Evolutionary conservation across 208 protist species (phyloP), one percentile per base, ranked within the genome.

Genomic region (Vickermania spadyakhi): DNA sequence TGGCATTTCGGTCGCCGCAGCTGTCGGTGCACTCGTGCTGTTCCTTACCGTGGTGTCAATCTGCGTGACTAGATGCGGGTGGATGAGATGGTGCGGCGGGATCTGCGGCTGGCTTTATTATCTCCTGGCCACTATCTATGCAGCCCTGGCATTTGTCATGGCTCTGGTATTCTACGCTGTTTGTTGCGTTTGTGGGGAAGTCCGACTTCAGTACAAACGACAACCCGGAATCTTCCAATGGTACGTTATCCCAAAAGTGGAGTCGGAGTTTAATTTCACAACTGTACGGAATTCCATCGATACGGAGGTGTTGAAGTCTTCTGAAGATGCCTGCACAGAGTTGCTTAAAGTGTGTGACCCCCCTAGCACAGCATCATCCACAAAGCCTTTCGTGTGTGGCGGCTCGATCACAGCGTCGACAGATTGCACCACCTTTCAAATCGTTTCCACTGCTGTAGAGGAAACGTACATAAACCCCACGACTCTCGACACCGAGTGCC

Each of bases 211-310:
- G 65, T 75, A 81, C 65, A 61, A 58, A 41, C 85, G 85, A 31
- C 69, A 74, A 64, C 76, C 85, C 0, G 85, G 85, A 49, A 28
- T 92, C 22, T 68, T 89, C 28, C 85, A 92, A 72, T 92, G 78
- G 77, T 84, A 81, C 60, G 50, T 79, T n/a, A 77, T 89, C 26
- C 85, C 85, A 58, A 85, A 71, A 64, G 85, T 77, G 65, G 62
- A 85, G 13, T 28, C 30, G 21, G 0, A 82, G 28, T 86, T 86
- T 56, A 28, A 75, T 31, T 75, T 92, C 50, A 50, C 7, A 2
- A 26, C 4, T 28, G 31, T 85, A 22, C 71, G 72, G n/a, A 28
- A 28, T 27, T 52, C 75, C 23, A 62, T 91, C 22, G 36, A 41
- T 3, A 23, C 13, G 0, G 42, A 78, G 28, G 77, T 73, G 42